Evolutionary conservation across 1,139 yeast genomes (phyloP), one percentile per base, ranked within the genome.

Genomic region (Pichia sp.): DNA sequence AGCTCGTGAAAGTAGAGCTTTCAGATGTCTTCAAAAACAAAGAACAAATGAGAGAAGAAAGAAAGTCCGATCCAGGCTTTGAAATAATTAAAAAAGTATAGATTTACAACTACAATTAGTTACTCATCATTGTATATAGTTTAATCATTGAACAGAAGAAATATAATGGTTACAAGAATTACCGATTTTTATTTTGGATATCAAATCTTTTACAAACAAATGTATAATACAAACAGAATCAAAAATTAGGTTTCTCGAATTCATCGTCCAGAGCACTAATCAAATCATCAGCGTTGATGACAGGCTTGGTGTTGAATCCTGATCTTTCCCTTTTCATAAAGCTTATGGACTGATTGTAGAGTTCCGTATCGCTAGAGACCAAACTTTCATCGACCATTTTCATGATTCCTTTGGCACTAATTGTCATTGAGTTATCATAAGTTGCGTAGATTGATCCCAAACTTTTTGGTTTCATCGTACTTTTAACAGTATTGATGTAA

Each of bases 1-100:
- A 91, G 61, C 68, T 91, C 43, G 91, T 91, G n/a, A 74, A 74
- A 44, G 93, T 91, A 24, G 93, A 88, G 52, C 67, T 88, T 34
- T 80, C 83, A 8, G 79, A 79, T 35, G 64, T 69, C 30, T 63
- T 61, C 21, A 62, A 74, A 53, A 61, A 76, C 2, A 70, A 67
- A 38, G 59, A 62, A n/a, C 68, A 81, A 53, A 67, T 79, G 56
- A 68, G 79, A 42, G 56, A 55, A n/a, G 68, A 67, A 34, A 73
- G 89, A 62, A 80, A 74, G 58, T 69, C 71, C 41, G 71, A 72
- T 38, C 77, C 85, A 11, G 94, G 94, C 0, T 81, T 74, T 51
- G 58, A 58, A 9, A 68, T 75, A 31, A 67, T 74, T 31, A 67
- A 64, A 60, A 72, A 63, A 37, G 35, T 43, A 34, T 24, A 34